These are phyloP conservation scores for Talinum fruticosum DNA, from an alignment of 148 eudicot species.

Conservation along the genomic window DNA sequence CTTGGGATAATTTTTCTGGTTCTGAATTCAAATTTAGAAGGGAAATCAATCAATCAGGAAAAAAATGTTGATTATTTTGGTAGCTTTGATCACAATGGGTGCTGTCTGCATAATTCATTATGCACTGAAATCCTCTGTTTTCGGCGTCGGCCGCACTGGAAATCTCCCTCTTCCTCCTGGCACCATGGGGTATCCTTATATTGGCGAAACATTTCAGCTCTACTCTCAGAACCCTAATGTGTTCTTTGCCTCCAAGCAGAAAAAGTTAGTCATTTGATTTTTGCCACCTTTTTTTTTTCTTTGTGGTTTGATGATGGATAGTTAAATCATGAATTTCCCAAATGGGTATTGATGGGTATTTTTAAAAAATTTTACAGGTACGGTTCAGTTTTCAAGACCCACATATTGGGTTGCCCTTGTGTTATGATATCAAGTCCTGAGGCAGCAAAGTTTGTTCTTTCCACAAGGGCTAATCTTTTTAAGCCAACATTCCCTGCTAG, in stretches of 20 bases:
- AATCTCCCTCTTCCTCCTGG: slow-evolving; percentile 79
- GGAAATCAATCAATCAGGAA: background rate
- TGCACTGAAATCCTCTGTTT: slow-evolving; percentile 22
- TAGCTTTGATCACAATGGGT: slow-evolving; percentile 25
- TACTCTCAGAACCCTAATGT: slow-evolving; percentile 88
- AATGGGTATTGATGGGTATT: slow-evolving; percentile 6
- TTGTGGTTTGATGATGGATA: background rate
- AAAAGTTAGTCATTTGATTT: slow-evolving; percentile 51
- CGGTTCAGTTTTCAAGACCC: slow-evolving; percentile 82
- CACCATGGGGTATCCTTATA: slow-evolving; percentile 78
- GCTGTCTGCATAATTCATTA: slow-evolving; percentile 11
- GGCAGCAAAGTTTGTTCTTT: slow-evolving; percentile 69
- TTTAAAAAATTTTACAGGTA: slow-evolving; percentile 40
- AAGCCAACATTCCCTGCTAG: slow-evolving; percentile 98
- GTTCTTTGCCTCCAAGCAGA: slow-evolving; percentile 78
- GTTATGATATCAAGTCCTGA: slow-evolving; percentile 92
- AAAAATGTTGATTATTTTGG: slow-evolving; percentile 30
- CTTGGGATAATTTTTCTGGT: background rate
- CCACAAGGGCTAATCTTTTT: slow-evolving; percentile 63
- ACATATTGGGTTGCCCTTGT: slow-evolving; percentile 83
- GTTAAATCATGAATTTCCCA: background rate
- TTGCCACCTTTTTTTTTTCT: background rate
- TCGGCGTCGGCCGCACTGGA: slow-evolving; percentile 17
- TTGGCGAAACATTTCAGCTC: slow-evolving; percentile 89
- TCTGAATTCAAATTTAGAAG: background rate